Evolutionary conservation across 345 rosid genomes (phyloP).

Genomic region (Nephelium lappaceum): DNA sequence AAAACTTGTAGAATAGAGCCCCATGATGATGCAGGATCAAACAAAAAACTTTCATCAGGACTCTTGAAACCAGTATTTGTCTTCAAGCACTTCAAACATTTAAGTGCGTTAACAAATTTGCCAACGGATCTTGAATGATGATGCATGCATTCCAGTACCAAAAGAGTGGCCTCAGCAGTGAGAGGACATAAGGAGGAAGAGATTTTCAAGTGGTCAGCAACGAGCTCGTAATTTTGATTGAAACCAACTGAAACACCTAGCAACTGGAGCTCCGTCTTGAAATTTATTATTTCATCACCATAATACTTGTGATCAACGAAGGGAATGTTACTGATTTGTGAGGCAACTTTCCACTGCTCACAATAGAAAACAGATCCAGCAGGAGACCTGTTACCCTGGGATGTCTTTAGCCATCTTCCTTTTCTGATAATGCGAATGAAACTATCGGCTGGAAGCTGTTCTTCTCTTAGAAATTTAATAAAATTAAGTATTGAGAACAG

Average conservation of each 20-base stretch:
- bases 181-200: slow-evolving; percentile 20
- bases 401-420: slow-evolving; percentile 56
- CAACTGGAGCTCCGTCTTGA: slow-evolving; percentile 50
- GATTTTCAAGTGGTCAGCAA: slow-evolving; percentile 43
- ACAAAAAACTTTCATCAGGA: slow-evolving; percentile 57
- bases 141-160: slow-evolving; percentile 47
- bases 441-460: slow-evolving; percentile 36
- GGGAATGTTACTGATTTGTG: slow-evolving; percentile 56
- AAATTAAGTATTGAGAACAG: slow-evolving; percentile 55
- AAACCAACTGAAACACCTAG: slow-evolving; percentile 61
- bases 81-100: slow-evolving; percentile 43
- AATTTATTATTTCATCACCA: slow-evolving; percentile 38
- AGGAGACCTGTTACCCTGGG: slow-evolving; percentile 47
- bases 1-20: slow-evolving; percentile 57
- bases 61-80: slow-evolving; percentile 48
- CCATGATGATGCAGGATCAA: slow-evolving; percentile 47
- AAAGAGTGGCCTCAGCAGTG: slow-evolving; percentile 46
- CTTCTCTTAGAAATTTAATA: slow-evolving; percentile 50
- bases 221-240: slow-evolving; percentile 31
- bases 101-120: slow-evolving; percentile 30
- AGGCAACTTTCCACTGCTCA: slow-evolving; percentile 55
- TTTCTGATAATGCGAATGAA: slow-evolving; percentile 45
- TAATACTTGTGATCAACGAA: slow-evolving; percentile 48
- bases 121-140: neutral
- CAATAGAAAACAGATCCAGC: slow-evolving; percentile 51